Percentiles rank a stretch among this genome's conserved stretches.
These are phyloP conservation scores for Dictyostelium citrinum DNA, from an alignment of 78 protist genomes.

Conservation along the genomic window DNA sequence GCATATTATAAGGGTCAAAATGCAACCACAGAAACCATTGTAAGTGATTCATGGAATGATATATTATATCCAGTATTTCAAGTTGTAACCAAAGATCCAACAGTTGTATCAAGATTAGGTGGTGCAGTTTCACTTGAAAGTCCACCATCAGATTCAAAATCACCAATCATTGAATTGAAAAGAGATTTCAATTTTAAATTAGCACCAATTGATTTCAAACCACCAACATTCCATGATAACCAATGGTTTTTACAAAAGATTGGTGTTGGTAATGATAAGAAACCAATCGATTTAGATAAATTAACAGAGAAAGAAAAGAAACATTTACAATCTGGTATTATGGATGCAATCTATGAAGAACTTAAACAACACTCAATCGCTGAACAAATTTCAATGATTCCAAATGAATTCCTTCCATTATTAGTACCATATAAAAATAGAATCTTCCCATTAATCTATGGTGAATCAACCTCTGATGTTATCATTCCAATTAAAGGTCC, in stretches of 20 bases:
- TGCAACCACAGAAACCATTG: not conserved
- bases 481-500: slow-evolving; percentile 39
- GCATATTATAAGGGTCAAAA: slow-evolving; percentile 40
- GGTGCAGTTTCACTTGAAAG: not conserved
- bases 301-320: not conserved
- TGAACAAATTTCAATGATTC: not conserved
- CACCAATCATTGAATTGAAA: slow-evolving; percentile 40
- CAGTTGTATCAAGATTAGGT: not conserved
- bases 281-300: not conserved
- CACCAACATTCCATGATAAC: slow-evolving; percentile 4
- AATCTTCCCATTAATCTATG: not conserved
- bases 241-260: slow-evolving; percentile 19
- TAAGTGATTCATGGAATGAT: slow-evolving; percentile 40
- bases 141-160: slow-evolving; percentile 41
- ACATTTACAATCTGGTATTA: not conserved
- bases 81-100: not conserved
- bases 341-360: not conserved
- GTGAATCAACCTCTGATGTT: slow-evolving; percentile 9
- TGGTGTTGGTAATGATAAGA: not conserved
- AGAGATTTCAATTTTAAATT: not conserved
- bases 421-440: slow-evolving; percentile 26
- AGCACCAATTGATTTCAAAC: slow-evolving; percentile 2
- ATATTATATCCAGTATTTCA: slow-evolving; percentile 15
- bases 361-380: not conserved
- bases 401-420: slow-evolving; percentile 4